A percentile compares a stretch with the other conserved stretches of the same genome.
phyloP scores from a whole-genome alignment of 495 filamentous ascomycete species.

The Penicillium soppii region DNA sequence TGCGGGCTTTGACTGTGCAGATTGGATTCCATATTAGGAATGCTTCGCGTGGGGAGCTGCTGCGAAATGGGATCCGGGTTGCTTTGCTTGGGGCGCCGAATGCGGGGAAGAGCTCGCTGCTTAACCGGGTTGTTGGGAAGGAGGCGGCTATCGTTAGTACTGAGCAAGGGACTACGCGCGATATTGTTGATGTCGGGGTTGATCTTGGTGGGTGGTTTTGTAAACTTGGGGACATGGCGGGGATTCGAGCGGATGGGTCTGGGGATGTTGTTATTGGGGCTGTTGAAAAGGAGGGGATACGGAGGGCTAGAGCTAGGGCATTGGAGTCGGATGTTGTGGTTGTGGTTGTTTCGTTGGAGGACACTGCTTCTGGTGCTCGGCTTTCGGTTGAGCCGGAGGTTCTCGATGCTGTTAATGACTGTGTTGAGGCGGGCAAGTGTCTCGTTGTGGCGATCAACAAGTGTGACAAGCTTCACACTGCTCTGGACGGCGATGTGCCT shows the following conservation, averaged over 20 bases:
- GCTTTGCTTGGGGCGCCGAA: constrained; percentile 90
- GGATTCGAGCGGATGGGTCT: constrained; percentile 52
- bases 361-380: constrained; percentile 23
- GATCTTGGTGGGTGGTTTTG: constrained; percentile 89
- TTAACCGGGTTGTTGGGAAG: constrained; percentile 87
- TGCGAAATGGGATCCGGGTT: constrained; percentile 82
- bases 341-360: constrained; percentile 71
- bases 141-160: constrained; percentile 93
- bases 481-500: constrained; percentile 12
- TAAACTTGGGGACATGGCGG: constrained; percentile 89
- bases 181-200: constrained; percentile 89
- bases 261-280: constrained; percentile 54
- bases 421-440: constrained; percentile 54
- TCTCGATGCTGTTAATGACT: constrained; percentile 53
- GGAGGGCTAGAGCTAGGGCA: constrained; percentile 77
- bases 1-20: constrained; percentile 55
- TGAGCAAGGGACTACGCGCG: constrained; percentile 89
- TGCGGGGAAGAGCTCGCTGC: constrained; percentile 89
- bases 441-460: constrained; percentile 82
- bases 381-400: constrained; percentile 59
- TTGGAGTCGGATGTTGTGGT: constrained; percentile 83
- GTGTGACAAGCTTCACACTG: constrained; percentile 55
- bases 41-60: constrained; percentile 78
- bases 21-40: constrained; percentile 70
- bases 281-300: constrained; percentile 88